Evolutionary conservation across 2,329 filamentous ascomycete genomes (phyloP), one percentile per base, ranked within the genome.

Genomic region (Alternaria sp.): DNA sequence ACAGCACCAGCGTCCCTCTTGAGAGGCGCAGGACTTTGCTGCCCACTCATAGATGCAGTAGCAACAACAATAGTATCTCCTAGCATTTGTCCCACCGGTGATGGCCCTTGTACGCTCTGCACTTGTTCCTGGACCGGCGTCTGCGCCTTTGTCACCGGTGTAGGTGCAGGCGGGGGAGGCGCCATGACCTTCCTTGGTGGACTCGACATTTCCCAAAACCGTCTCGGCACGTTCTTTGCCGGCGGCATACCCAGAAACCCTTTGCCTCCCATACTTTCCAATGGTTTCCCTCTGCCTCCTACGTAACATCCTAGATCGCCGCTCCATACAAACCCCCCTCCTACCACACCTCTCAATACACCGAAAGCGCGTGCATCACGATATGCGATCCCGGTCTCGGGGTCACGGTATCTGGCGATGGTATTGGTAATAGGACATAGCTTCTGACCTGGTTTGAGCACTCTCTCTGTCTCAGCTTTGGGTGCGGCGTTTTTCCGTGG

Each of bases 251-350:
- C 81, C 83, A 72, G 26, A 21, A 73, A 72, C 0, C 72, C 72
- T 29, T 71, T 73, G 0, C 68, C 70, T 6, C 66, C 69, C 64
- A 67, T 67, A 28, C 63, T 71, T 51, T 70, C 65, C 17, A 76
- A 63, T 26, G 68, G 68, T 21, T 70, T 72, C 8, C 69, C 76
- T 68, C 72, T 70, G 65, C 83, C 85, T 0, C 94, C 94, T 4
- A 94, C 89, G 85, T 93, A 99, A 14, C 89, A 91, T 5, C 91
- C 93, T 29, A 96, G 78, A 66, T 95, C 82, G 29, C 83, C 83
- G 74, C 93, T 96, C 91, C 92, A 99, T 57, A 86, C 86, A 75
- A 93, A 93, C 42, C 91, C 88, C 41, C 92, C 90, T 1, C 82
- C 85, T 51, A 86, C 80, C 13, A 96, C 83, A 54, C 89, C 86